These are phyloP conservation scores for Gossypium anomalum DNA, from an alignment of 345 rosid genomes.

Conservation along the genomic window DNA sequence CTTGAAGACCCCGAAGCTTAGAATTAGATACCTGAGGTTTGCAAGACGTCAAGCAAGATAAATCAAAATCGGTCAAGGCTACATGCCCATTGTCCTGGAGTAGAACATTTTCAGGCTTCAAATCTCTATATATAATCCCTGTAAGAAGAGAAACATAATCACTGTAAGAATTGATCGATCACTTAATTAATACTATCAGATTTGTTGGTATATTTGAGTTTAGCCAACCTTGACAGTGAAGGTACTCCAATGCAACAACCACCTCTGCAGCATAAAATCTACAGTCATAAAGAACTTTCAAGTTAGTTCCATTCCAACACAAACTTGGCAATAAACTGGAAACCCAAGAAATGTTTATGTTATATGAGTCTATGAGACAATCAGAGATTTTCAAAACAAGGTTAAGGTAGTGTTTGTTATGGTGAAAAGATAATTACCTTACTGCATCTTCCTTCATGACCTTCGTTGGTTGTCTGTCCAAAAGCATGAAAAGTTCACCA, in stretches of 20 bases:
- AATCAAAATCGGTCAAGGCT: slow-evolving; percentile 81
- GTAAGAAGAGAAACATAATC: slow-evolving; percentile 4
- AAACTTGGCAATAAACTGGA: neutral
- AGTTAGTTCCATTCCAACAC: slow-evolving; percentile 13
- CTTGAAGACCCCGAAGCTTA: neutral
- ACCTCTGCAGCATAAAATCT: slow-evolving; percentile 94
- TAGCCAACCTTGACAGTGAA: slow-evolving; percentile 85
- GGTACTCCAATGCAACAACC: slow-evolving; percentile 85
- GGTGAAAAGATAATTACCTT: slow-evolving; percentile 38
- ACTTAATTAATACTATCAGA: neutral
- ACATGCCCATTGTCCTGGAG: slow-evolving; percentile 77
- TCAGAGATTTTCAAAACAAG: neutral
- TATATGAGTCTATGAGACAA: neutral
- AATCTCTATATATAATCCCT: slow-evolving; percentile 90
- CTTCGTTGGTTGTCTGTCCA: slow-evolving; percentile 79
- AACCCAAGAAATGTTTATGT: neutral
- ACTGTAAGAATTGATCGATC: neutral
- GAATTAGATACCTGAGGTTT: slow-evolving; percentile 64
- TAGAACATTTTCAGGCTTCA: slow-evolving; percentile 85
- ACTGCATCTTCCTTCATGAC: slow-evolving; percentile 91
- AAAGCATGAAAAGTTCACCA: slow-evolving; percentile 88
- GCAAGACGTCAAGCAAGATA: slow-evolving; percentile 91
- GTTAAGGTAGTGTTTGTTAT: neutral
- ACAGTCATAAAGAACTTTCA: slow-evolving; percentile 6
- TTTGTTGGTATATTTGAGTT: neutral